Base-by-base conservation (phyloP, 371 early-diverging fungal species). In the Mucor irregularis region DNA sequence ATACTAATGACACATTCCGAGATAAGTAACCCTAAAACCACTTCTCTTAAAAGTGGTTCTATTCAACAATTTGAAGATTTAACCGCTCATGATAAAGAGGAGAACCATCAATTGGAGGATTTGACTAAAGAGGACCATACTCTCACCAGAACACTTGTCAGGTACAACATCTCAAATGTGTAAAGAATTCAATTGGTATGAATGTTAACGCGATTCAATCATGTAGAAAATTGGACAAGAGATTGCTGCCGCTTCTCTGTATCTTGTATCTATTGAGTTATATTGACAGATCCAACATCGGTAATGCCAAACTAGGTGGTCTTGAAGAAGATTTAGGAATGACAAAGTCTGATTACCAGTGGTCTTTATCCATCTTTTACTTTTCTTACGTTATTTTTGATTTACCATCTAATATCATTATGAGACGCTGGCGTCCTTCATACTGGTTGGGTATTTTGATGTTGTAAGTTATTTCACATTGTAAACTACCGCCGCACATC, bases 261-360 rank as follows among this genome's bases (percentile, higher is more conserved):
- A 9, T 66, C 5, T 40, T 74, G 9, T 74, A 71, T 43, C 56
- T 74, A 2, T 38, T 74, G 35, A 63, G 66, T 43, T 74, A 74
- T 33, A 58, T 74, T 33, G 75, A 53, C 42, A 70, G 74, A 48
- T 70, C 71, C 22, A 76, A 72, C 49, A 76, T 76, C 49, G 73
- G 73, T 33, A 76, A 76, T 48, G 77, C 77, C 1, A 76, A 68
- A 46, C 50, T 76, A 0, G 77, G 62, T 28, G 73, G 73, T n/a
- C 45, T 76, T 11, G 46, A 58, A 21, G 47, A 37, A 25, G 73
- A 73, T 29, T 39, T 73, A 45, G 11, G 53, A 9, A 39, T 73
- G 60, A 53, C 69, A 0, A 34, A 34, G 3, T 24, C 48, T 31
- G 49, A 75, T 29, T 75, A 66, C 38, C 37, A 54, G 31, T 62